These are phyloP conservation scores for Aspergillus sp. DNA, from an alignment of 2,329 filamentous ascomycete species.

Conservation along the genomic window DNA sequence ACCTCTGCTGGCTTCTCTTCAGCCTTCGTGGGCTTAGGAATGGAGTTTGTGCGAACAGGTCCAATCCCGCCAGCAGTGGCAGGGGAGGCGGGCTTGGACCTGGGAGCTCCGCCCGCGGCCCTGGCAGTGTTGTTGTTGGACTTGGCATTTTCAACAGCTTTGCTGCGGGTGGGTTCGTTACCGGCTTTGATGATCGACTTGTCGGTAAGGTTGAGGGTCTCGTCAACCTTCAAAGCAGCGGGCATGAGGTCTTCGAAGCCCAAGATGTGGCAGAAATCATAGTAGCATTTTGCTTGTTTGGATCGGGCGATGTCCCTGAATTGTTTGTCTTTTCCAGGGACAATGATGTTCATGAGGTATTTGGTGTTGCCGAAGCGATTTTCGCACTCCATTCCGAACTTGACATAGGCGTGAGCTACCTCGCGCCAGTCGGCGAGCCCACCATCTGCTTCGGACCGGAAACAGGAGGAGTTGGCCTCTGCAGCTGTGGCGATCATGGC, in stretches of 20 bases:
- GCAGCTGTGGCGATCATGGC: slow-evolving; percentile 97
- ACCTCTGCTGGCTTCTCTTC: slow-evolving; percentile 23
- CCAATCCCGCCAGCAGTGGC: slow-evolving; percentile 25
- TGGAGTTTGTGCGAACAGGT: slow-evolving; percentile 35
- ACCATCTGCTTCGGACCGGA: slow-evolving; percentile 67
- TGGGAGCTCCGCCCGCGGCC: slow-evolving; percentile 30
- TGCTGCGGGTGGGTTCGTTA: slow-evolving; percentile 17
- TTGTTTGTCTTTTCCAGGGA: slow-evolving; percentile 74
- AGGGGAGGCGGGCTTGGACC: slow-evolving; percentile 25
- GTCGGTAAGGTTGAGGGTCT: slow-evolving; percentile 45
- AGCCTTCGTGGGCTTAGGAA: slow-evolving; percentile 25
- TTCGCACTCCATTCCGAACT: slow-evolving; percentile 69
- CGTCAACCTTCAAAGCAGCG: slow-evolving; percentile 65
- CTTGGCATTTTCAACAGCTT: slow-evolving; percentile 34
- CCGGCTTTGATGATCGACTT: slow-evolving; percentile 25
- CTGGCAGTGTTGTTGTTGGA: slow-evolving; percentile 36
- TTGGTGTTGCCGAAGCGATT: slow-evolving; percentile 94
- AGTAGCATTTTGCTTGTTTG: slow-evolving; percentile 68
- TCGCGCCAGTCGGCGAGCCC: slow-evolving; percentile 73
- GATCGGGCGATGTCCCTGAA: slow-evolving; percentile 54
- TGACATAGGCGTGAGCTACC: slow-evolving; percentile 74
- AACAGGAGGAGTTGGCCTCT: slow-evolving; percentile 87
- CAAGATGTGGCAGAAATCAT: slow-evolving; percentile 65
- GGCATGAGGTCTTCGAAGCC: slow-evolving; percentile 63
- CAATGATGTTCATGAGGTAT: slow-evolving; percentile 79